Conservation (phyloP, 768 basidiomycete species). For the Neoboletus brunneissimus region DNA sequence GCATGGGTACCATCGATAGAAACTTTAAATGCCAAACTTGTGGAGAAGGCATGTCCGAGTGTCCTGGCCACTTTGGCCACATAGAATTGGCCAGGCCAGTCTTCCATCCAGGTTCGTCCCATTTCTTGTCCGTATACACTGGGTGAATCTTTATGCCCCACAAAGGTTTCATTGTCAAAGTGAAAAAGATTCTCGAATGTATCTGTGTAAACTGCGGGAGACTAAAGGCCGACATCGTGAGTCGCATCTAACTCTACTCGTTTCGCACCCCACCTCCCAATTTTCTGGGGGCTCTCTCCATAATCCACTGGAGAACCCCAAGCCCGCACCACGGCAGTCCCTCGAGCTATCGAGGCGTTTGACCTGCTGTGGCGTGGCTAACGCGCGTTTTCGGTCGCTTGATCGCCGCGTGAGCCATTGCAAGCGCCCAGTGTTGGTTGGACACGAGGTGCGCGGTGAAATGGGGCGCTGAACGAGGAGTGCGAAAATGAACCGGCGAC, state of each 20-base stretch:
- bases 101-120: slow-evolving; percentile 84
- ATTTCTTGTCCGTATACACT: not conserved
- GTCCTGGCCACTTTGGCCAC: slow-evolving; percentile 99
- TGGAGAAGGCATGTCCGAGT: slow-evolving; percentile 99
- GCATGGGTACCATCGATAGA: slow-evolving; percentile 96
- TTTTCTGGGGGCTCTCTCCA: slow-evolving; percentile 99
- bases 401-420: slow-evolving; percentile 78
- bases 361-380: slow-evolving; percentile 71
- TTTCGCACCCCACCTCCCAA: slow-evolving; percentile 91
- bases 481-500: slow-evolving; percentile 53
- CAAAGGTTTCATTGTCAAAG: slow-evolving; percentile 93
- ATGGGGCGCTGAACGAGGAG: slow-evolving; percentile 98
- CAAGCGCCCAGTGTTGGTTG: slow-evolving; percentile 73
- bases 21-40: slow-evolving; percentile 99
- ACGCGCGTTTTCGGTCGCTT: slow-evolving; percentile 93
- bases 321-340: slow-evolving; percentile 79
- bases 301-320: slow-evolving; percentile 86
- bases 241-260: slow-evolving; percentile 82
- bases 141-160: not conserved
- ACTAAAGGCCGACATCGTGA: slow-evolving; percentile 96
- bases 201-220: slow-evolving; percentile 99
- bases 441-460: slow-evolving; percentile 91
- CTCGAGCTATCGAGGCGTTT: slow-evolving; percentile 80
- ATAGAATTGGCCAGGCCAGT: slow-evolving; percentile 97
- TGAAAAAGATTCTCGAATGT: slow-evolving; percentile 99